Conservation (phyloP, 768 basidiomycete genomes). For the Naganishia onofrii region DNA sequence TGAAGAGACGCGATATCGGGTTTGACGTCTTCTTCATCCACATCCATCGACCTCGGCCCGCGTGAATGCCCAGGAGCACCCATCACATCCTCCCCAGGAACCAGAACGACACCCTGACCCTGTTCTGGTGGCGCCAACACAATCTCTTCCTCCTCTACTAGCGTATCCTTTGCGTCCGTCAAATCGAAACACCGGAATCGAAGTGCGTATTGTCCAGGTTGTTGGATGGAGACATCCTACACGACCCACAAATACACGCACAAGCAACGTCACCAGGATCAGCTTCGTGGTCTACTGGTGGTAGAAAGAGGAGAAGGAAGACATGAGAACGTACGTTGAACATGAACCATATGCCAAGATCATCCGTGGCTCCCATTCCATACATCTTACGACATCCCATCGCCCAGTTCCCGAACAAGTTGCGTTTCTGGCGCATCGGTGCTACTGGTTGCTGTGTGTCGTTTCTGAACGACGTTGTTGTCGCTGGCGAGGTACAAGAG, state of each 20-base stretch:
- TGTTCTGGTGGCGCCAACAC: neutral
- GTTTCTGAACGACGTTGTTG: neutral
- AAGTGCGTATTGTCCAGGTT: slow-evolving; percentile 11
- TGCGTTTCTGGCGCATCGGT: neutral
- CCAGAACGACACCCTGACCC: neutral
- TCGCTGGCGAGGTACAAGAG: neutral
- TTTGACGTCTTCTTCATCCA: too few relatives aligned
- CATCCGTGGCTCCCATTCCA: slow-evolving; percentile 3
- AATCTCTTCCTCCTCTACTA: neutral
- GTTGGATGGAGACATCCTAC: slow-evolving; percentile 18
- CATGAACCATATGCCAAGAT: slow-evolving; percentile 21
- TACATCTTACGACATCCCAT: slow-evolving; percentile 20
- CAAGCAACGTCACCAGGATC: neutral
- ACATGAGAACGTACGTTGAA: neutral
- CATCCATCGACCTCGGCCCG: too few relatives aligned
- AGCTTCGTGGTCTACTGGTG: too few relatives aligned
- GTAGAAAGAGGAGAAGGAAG: too few relatives aligned
- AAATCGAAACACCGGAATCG: slow-evolving; percentile 16
- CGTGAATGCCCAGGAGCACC: too few relatives aligned
- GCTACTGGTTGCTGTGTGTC: neutral
- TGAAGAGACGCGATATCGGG: too few relatives aligned
- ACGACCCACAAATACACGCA: neutral
- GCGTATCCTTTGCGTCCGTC: neutral
- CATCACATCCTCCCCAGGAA: too few relatives aligned
- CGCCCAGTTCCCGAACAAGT: slow-evolving; percentile 10